phyloP scores from a whole-genome alignment of 208 protist species.

The Leishmania martiniquensis region DNA sequence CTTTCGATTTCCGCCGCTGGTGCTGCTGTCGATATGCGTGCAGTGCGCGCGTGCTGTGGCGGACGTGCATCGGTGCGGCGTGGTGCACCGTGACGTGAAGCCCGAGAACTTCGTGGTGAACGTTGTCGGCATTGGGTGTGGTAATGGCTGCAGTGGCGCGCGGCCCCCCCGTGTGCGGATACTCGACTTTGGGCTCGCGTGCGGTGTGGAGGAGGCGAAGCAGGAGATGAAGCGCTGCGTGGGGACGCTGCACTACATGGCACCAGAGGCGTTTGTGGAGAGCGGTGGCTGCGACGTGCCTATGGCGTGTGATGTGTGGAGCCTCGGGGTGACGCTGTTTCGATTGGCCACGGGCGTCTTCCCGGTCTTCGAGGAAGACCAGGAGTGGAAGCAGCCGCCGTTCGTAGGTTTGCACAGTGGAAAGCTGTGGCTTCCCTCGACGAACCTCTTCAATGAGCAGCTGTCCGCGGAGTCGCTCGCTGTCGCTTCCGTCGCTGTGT shows the following conservation, averaged over 20 bases:
- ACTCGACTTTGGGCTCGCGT: slow-evolving; percentile 25
- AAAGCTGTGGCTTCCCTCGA: neutral
- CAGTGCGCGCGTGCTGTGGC: slow-evolving; percentile 66
- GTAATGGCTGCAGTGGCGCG: neutral
- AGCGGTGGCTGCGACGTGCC: neutral
- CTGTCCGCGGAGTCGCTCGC: neutral
- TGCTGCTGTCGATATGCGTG: slow-evolving; percentile 18
- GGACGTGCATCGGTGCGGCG: slow-evolving; percentile 95
- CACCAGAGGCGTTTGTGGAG: slow-evolving; percentile 5
- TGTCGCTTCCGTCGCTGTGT: neutral
- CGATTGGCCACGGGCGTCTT: slow-evolving; percentile 5
- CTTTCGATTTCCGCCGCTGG: neutral
- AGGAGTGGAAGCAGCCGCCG: neutral
- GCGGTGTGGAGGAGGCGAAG: neutral
- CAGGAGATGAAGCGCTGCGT: neutral
- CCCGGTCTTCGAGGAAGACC: neutral
- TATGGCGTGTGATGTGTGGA: slow-evolving; percentile 23
- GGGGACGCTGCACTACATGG: slow-evolving; percentile 17
- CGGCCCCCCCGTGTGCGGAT: slow-evolving; percentile 13
- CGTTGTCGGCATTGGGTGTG: slow-evolving; percentile 28
- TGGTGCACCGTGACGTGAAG: slow-evolving; percentile 97
- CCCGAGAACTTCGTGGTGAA: slow-evolving; percentile 99
- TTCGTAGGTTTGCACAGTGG: neutral
- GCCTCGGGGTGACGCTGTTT: slow-evolving; percentile 22
- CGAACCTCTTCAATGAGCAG: neutral